These are phyloP conservation scores for Brassica carinata DNA, from an alignment of 345 rosid genomes.

Conservation along the genomic window DNA sequence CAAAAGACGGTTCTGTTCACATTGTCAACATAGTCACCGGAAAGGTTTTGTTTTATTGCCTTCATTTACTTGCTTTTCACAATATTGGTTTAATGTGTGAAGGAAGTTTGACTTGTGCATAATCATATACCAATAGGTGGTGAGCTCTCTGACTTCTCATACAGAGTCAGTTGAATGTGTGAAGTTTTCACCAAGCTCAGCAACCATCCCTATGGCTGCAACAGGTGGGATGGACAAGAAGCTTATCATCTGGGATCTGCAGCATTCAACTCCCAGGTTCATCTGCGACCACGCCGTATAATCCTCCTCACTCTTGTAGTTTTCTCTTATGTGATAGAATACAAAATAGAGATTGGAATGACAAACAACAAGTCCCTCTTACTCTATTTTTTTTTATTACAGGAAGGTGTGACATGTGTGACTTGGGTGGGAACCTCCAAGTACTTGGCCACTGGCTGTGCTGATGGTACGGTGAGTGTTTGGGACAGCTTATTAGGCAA, in stretches of 20 bases:
- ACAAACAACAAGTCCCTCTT: background rate
- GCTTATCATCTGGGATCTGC: constrained; percentile 89
- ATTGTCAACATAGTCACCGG: constrained; percentile 78
- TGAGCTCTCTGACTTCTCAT: constrained; percentile 65
- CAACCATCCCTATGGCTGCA: constrained; percentile 65
- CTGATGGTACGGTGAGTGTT: constrained; percentile 66
- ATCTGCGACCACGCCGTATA: constrained; percentile 75
- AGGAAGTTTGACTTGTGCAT: background rate
- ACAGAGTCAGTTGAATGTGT: constrained; percentile 74
- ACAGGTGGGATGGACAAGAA: constrained; percentile 85
- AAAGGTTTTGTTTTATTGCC: constrained; percentile 59
- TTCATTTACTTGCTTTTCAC: background rate
- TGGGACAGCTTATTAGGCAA: constrained; percentile 89
- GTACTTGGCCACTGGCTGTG: constrained; percentile 76
- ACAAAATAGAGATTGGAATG: background rate
- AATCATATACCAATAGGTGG: constrained; percentile 55
- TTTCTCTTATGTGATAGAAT: background rate
- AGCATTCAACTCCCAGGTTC: constrained; percentile 66
- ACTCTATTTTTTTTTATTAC: background rate
- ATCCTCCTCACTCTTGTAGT: background rate
- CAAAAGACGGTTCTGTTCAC: constrained; percentile 58
- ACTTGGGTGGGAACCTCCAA: constrained; percentile 74
- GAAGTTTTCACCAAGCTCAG: constrained; percentile 61
- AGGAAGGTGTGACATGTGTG: constrained; percentile 83
- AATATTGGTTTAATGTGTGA: background rate